phyloP scores from a whole-genome alignment of 1,284 basidiomycete genomes.

The Meripilus lineatus region DNA sequence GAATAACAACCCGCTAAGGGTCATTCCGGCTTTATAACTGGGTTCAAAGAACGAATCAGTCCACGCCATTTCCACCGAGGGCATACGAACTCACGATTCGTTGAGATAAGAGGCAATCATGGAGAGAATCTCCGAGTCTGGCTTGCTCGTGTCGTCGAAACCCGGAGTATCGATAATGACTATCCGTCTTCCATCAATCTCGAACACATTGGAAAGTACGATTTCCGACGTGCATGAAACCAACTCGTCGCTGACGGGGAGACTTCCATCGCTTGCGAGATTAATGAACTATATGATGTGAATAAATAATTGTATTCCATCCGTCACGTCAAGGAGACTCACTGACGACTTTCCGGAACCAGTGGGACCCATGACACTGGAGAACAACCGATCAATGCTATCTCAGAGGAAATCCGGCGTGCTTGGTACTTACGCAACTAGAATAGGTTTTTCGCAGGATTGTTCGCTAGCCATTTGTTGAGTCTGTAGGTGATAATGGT shows the following conservation, averaged over 20 bases:
- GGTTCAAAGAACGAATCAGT: background rate
- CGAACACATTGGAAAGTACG: slow-evolving; percentile 27
- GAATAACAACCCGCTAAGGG: slow-evolving; percentile 46
- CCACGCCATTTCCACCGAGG: background rate
- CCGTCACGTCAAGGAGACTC: background rate
- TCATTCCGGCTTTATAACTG: slow-evolving; percentile 33
- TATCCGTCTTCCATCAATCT: slow-evolving; percentile 27
- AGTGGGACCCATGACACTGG: background rate
- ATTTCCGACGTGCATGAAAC: slow-evolving; percentile 32
- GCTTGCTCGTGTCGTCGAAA: slow-evolving; percentile 34
- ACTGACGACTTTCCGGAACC: slow-evolving; percentile 6
- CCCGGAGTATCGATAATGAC: slow-evolving; percentile 34
- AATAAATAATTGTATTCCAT: background rate
- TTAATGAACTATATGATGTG: slow-evolving; percentile 27
- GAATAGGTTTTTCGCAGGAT: background rate
- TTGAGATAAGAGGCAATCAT: slow-evolving; percentile 32
- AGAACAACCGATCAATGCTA: background rate
- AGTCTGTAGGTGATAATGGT: too few species aligned
- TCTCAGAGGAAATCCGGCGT: background rate
- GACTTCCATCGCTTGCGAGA: slow-evolving; percentile 27
- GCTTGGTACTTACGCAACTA: background rate
- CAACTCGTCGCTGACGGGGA: slow-evolving; percentile 30
- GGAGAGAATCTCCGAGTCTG: slow-evolving; percentile 33
- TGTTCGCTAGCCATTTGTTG: too few species aligned
- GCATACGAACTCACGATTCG: slow-evolving; percentile 22